These are phyloP conservation scores for Quercus berberidifolia DNA, from an alignment of 306 rosid species.

Conservation along the genomic window DNA sequence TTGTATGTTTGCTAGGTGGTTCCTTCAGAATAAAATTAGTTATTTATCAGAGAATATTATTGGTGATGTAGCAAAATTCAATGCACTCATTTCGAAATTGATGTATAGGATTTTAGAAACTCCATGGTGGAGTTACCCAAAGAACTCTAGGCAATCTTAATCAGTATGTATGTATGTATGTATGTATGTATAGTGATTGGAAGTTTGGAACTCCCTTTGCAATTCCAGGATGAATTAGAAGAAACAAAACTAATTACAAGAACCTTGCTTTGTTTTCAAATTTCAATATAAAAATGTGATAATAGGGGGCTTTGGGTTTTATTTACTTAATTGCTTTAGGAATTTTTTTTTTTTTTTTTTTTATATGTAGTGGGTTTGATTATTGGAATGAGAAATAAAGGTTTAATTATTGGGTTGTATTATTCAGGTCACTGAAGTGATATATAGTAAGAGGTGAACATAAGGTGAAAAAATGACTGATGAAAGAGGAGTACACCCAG, in stretches of 20 bases:
- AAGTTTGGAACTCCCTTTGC: background rate
- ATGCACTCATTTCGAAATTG: no score
- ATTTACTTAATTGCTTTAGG: background rate
- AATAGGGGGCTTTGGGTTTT: background rate
- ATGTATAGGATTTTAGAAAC: no score
- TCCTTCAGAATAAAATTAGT: no score
- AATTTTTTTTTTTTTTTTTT: background rate
- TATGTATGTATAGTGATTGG: no score
- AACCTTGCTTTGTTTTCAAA: background rate
- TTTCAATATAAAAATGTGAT: background rate
- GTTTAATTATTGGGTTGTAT: background rate
- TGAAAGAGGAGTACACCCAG: conserved; percentile 78
- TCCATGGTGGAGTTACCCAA: no score
- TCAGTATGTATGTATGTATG: no score
- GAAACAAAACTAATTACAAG: background rate
- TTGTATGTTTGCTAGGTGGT: no score
- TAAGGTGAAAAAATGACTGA: conserved; percentile 43
- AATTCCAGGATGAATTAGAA: background rate
- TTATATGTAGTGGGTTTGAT: background rate
- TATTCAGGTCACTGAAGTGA: conserved; percentile 2
- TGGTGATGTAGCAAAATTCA: no score
- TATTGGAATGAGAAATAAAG: background rate
- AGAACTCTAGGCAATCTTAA: no score
- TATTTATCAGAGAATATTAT: no score
- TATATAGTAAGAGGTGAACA: background rate